Base-by-base conservation (phyloP, 768 basidiomycete species). In the Suillus weaverae region DNA sequence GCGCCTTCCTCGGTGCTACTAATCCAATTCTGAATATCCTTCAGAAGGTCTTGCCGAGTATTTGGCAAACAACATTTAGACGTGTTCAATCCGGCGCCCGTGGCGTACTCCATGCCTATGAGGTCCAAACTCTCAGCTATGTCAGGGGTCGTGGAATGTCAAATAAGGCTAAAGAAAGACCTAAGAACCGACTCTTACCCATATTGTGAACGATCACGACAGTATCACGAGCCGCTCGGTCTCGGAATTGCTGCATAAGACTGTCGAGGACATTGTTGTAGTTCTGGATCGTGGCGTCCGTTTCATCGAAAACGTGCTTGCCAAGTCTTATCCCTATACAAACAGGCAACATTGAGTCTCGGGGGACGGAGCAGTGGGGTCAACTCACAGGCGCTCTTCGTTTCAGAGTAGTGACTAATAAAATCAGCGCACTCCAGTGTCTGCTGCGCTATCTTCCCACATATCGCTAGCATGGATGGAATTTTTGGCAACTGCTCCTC, bases 391-490 rank as follows among this genome's bases (percentile, higher is more conserved):
- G 72, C 69, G 30, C 62, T 71, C 55, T 70, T 71, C 13, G 62
- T 71, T 55, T 63, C 69, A 16, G 72, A 67, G 64, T 76, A 76
- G 35, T 71, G 70, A 8, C 61, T 62, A 41, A 74, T 72, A 33
- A 76, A 76, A 62, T 73, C 71, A 2, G 68, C 69, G 43, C 72
- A 73, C 53, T 75, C 74, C 8, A 64, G 66, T 0, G 69, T 71
- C 59, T 73, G 69, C 20, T 66, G 62, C 4, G 66, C 36, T 10
- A 65, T 50, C 22, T 53, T 30, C 9, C 30, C 13, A 11, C 33
- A 50, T 32, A 41, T 32, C 10, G 41, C 53, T 26, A 38, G n/a
- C 60, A 44, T 62, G 2, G 44, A 41, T 22, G 4, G 7, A 6
- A 67, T 41, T 16, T 46, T 62, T n/a, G 14, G 4, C 30, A 67